Conservation (phyloP, 2,329 filamentous ascomycete genomes). For the Phoma sp. region DNA sequence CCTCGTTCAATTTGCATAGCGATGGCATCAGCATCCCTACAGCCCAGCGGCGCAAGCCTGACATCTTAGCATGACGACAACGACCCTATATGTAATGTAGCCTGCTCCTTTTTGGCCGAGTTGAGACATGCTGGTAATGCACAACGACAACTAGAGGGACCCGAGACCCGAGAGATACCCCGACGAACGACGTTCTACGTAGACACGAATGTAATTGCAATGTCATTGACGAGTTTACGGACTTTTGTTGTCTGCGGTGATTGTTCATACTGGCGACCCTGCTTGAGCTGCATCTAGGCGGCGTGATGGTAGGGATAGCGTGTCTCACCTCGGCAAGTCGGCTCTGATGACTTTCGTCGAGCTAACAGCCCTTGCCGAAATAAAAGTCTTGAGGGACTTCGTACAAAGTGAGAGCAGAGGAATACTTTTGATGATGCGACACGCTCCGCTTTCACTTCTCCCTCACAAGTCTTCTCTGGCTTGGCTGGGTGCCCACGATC, state of each 20-base stretch:
- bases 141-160: conserved; percentile 22
- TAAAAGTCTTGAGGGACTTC: too few species aligned
- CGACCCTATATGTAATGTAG: conserved; percentile 26
- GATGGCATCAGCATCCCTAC: conserved; percentile 30
- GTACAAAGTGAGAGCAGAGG: too few species aligned
- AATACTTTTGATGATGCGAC: too few species aligned
- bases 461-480: too few species aligned
- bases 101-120: conserved; percentile 13
- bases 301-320: too few species aligned
- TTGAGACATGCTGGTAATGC: conserved; percentile 45
- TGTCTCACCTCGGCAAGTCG: too few species aligned
- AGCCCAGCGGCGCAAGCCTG: conserved; percentile 15
- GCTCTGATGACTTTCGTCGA: too few species aligned
- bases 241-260: neutral
- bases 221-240: neutral
- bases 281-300: too few species aligned
- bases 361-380: too few species aligned
- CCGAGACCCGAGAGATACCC: conserved; percentile 9
- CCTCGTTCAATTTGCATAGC: conserved; percentile 43
- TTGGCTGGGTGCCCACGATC: too few species aligned
- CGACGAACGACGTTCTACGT: conserved; percentile 17
- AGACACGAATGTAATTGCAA: conserved; percentile 11
- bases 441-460: too few species aligned
- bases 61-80: conserved; percentile 9
- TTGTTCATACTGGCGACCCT: neutral